These are phyloP conservation scores for Saxophila tyrrhenica DNA, from an alignment of 495 filamentous ascomycete species.

Conservation along the genomic window DNA sequence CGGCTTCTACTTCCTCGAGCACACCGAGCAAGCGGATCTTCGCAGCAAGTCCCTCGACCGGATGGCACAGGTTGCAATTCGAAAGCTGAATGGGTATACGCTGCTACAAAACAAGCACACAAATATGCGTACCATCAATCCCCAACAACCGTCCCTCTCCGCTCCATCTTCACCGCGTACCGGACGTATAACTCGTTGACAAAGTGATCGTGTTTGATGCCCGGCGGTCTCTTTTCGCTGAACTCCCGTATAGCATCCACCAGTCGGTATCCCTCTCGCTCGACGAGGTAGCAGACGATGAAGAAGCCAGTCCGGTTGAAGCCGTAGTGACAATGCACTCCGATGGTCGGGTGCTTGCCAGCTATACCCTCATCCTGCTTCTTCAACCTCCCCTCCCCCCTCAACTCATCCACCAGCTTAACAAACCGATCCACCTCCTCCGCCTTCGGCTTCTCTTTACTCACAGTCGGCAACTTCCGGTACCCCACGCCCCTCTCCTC, in stretches of 20 bases:
- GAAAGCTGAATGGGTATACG: too few relatives aligned
- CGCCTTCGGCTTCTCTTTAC: conserved; percentile 73
- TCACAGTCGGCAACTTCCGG: conserved; percentile 81
- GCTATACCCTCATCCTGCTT: conserved; percentile 2
- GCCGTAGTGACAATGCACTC: conserved; percentile 91
- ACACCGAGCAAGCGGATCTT: too few relatives aligned
- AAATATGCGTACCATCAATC: background rate
- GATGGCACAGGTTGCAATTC: too few relatives aligned
- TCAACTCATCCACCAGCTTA: conserved; percentile 54
- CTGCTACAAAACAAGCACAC: too few relatives aligned
- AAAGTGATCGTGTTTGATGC: conserved; percentile 85
- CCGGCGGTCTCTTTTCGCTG: conserved; percentile 57
- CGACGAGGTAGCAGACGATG: conserved; percentile 82
- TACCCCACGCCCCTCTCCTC: conserved; percentile 64
- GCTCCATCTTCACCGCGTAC: conserved; percentile 40
- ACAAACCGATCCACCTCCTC: conserved; percentile 72
- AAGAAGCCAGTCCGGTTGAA: conserved; percentile 79
- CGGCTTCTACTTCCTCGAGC: too few relatives aligned
- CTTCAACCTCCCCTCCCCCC: conserved; percentile 1
- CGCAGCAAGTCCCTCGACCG: too few relatives aligned
- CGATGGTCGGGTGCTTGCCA: conserved; percentile 43
- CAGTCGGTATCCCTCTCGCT: conserved; percentile 58
- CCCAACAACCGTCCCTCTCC: conserved; percentile 8
- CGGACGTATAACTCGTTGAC: conserved; percentile 74
- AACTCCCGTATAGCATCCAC: conserved; percentile 76